Conservation (phyloP, 225 moss, liverwort and hornwort genomes). For the Thuidium tamariscinum region DNA sequence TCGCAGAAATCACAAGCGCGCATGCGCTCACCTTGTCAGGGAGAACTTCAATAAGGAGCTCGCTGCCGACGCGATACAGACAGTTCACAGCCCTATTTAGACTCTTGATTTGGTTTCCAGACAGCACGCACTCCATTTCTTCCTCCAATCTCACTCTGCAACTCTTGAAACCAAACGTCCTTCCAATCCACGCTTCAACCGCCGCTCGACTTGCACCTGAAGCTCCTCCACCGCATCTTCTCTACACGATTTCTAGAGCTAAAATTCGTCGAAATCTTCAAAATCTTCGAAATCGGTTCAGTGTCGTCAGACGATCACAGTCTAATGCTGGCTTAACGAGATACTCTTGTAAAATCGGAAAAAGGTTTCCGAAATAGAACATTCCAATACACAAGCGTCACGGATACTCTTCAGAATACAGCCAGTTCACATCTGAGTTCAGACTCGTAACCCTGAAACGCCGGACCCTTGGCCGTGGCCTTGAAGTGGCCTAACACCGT, state of each 20-base stretch:
- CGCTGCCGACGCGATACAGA: slow-evolving; percentile 43
- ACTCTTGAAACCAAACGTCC: background rate
- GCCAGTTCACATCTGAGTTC: slow-evolving; percentile 4
- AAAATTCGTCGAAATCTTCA: background rate
- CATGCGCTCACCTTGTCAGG: slow-evolving; percentile 28
- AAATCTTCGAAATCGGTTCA: background rate
- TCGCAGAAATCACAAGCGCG: background rate
- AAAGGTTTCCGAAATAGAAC: background rate
- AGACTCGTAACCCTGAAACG: slow-evolving; percentile 1
- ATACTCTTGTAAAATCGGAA: background rate
- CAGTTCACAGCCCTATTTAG: slow-evolving; percentile 47
- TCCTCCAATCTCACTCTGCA: background rate
- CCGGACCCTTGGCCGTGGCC: background rate
- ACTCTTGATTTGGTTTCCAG: slow-evolving; percentile 53
- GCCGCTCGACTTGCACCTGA: background rate
- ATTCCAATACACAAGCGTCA: background rate
- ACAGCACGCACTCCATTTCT: slow-evolving; percentile 51
- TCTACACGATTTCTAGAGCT: background rate
- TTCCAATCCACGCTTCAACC: background rate
- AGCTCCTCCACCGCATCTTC: background rate
- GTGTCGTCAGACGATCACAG: background rate
- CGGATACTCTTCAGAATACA: background rate
- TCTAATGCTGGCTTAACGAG: background rate
- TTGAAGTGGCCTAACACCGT: background rate
- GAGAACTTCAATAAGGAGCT: slow-evolving; percentile 49